phyloP scores from a whole-genome alignment of 169 alveolate species.

The Amoebophrya sp. region DNA sequence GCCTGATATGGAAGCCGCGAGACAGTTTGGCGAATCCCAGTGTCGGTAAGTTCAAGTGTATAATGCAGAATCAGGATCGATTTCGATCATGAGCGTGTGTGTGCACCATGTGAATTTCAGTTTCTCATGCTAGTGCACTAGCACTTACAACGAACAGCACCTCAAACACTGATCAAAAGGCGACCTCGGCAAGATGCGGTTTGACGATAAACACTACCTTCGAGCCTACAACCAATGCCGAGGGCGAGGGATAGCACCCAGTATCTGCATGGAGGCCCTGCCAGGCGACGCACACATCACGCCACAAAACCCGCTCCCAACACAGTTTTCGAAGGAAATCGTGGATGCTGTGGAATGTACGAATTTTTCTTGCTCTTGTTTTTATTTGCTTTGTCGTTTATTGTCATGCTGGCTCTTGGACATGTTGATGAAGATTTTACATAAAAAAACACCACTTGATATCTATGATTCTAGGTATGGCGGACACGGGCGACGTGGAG shows the following conservation, averaged over 20 bases:
- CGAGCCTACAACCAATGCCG: slow-evolving; percentile 16
- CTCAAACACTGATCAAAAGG: too few species aligned
- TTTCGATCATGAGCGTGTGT: too few species aligned
- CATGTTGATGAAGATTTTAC: too few species aligned
- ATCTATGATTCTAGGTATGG: neutral
- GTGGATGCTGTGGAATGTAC: neutral
- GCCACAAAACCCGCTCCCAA: neutral
- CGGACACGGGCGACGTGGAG: slow-evolving; percentile 7
- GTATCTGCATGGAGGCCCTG: neutral
- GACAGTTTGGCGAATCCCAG: neutral
- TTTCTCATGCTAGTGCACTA: too few species aligned
- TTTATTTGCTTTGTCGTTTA: too few species aligned
- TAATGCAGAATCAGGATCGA: too few species aligned
- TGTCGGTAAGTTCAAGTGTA: too few species aligned
- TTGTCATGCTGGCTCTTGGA: too few species aligned
- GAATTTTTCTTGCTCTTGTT: too few species aligned
- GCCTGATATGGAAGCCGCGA: neutral
- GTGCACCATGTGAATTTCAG: too few species aligned
- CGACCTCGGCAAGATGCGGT: neutral
- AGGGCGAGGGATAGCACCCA: neutral
- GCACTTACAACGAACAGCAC: too few species aligned
- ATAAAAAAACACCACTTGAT: too few species aligned
- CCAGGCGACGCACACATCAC: slow-evolving; percentile 1
- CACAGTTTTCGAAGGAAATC: neutral
- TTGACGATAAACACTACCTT: neutral